phyloP scores from a whole-genome alignment of 2,329 filamentous ascomycete genomes.

The Lecanoromycetidae sp. region DNA sequence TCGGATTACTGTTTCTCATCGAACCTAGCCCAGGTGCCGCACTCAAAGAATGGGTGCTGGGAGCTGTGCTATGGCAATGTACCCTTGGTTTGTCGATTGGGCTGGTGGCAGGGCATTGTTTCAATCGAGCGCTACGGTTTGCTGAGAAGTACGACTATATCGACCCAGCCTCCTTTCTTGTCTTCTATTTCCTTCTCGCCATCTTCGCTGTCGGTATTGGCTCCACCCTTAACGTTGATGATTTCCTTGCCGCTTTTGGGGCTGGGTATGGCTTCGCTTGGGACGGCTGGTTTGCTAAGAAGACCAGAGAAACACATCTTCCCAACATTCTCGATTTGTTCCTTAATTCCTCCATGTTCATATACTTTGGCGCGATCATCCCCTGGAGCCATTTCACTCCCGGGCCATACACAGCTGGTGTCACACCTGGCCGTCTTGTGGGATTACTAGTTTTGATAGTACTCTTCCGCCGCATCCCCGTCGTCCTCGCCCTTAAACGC shows the following conservation, averaged over 20 bases:
- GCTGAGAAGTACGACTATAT: constrained; percentile 35
- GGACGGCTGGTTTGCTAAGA: constrained; percentile 41
- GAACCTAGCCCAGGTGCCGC: constrained; percentile 28
- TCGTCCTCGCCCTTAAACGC: constrained; percentile 37
- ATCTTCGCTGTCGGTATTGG: constrained; percentile 41
- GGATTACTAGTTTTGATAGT: constrained; percentile 38
- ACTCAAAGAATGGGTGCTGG: constrained; percentile 40
- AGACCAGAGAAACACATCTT: constrained; percentile 35
- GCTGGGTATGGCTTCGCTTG: constrained; percentile 44
- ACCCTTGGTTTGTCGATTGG: constrained; percentile 37
- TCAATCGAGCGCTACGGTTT: constrained; percentile 39
- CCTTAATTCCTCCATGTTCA: constrained; percentile 44
- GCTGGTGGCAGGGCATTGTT: constrained; percentile 34
- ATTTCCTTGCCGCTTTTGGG: constrained; percentile 46
- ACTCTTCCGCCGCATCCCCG: constrained; percentile 40
- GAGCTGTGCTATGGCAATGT: constrained; percentile 46
- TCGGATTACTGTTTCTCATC: constrained; percentile 37
- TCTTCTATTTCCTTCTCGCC: constrained; percentile 45
- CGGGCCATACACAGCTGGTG: constrained; percentile 27
- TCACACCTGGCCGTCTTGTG: constrained; percentile 33
- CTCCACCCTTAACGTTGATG: constrained; percentile 40
- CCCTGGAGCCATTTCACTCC: constrained; percentile 38
- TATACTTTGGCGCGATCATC: constrained; percentile 45
- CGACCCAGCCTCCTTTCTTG: constrained; percentile 38
- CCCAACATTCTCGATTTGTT: constrained; percentile 42